Evolutionary conservation across 2,329 filamentous ascomycete genomes (phyloP), one percentile per base, ranked within the genome.

Genomic region (Thielaviopsis ethacetica): DNA sequence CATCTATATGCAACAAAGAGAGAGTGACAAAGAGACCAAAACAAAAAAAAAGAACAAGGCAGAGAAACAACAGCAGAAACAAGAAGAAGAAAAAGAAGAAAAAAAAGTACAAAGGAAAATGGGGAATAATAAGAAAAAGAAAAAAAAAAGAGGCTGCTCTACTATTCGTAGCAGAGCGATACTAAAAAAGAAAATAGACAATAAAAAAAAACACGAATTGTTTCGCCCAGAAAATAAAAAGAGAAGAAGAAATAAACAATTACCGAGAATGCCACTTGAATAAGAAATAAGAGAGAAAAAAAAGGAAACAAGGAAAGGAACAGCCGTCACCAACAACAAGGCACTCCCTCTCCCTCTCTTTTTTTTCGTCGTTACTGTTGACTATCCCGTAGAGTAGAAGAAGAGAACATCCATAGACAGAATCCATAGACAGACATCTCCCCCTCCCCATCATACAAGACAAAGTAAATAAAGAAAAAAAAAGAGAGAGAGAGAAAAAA

Each of bases 91-190:
- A 19, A 13, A n/a, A n/a, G n/a, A n/a, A 26, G 12, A 52, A 52
- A 21, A 26, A 41, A 47, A 24, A 59, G 56, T 38, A 54, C 41
- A 59, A 54, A 30, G 17, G 54, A 60, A 49, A 54, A n/a, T 15
- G 38, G 38, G 38, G 38, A n/a, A n/a, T 15, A 44, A 41, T 6
- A 13, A 51, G 19, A 21, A 19, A 13, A n/a, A n/a, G 2, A 44
- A 26, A 24, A 52, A 52, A 21, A 26, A 52, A 24, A 52, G n/a
- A 21, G n/a, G 49, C 21, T 22, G n/a, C 19, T 52, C 21, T 52
- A 15, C 3, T 15, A 2, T 52, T 22, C 13, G 49, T 17, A 26
- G 24, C 21, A 52, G 49, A 52, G 49, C 4, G 13, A 13, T 24
- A 52, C 9, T 7, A 3, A 50, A 52, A 12, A 15, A 26, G 5